Conservation (phyloP, 73 alveolate species). For the Paramecium octaurelia region DNA sequence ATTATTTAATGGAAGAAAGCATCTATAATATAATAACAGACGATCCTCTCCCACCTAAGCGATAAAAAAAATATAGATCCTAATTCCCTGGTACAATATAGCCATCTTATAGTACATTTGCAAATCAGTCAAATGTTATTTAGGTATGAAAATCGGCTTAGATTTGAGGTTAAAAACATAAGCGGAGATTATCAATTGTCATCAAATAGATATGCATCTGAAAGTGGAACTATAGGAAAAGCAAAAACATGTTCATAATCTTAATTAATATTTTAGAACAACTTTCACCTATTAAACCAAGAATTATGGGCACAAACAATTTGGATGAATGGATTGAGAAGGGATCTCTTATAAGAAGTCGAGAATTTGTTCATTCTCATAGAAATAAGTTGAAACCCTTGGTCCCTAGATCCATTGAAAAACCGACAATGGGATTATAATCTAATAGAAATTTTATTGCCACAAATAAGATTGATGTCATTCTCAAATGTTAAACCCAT, state of each 20-base stretch:
- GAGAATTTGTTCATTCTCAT: neutral
- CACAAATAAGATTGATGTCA: slow-evolving; percentile 70
- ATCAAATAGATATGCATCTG: neutral
- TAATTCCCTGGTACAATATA: neutral
- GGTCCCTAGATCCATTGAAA: slow-evolving; percentile 67
- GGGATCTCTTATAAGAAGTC: slow-evolving; percentile 21
- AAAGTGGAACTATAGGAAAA: slow-evolving; percentile 24
- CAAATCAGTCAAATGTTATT: neutral
- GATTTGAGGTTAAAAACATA: neutral
- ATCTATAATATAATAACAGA: neutral
- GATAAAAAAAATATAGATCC: neutral
- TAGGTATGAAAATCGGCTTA: neutral
- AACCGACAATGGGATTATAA: slow-evolving; percentile 69
- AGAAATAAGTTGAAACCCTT: slow-evolving; percentile 19
- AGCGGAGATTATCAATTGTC: neutral
- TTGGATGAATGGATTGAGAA: slow-evolving; percentile 31
- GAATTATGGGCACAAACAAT: slow-evolving; percentile 8
- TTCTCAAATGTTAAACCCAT: neutral
- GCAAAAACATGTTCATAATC: neutral
- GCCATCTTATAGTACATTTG: slow-evolving; percentile 29
- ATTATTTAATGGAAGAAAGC: slow-evolving; percentile 48
- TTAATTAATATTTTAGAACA: neutral
- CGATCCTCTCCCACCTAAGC: neutral
- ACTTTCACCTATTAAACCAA: neutral
- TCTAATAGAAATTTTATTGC: slow-evolving; percentile 70